A percentile compares a stretch with the other conserved stretches of the same genome.
Evolutionary conservation across 2,329 filamentous ascomycete genomes (phyloP).

Genomic region (Alternaria conjuncta): DNA sequence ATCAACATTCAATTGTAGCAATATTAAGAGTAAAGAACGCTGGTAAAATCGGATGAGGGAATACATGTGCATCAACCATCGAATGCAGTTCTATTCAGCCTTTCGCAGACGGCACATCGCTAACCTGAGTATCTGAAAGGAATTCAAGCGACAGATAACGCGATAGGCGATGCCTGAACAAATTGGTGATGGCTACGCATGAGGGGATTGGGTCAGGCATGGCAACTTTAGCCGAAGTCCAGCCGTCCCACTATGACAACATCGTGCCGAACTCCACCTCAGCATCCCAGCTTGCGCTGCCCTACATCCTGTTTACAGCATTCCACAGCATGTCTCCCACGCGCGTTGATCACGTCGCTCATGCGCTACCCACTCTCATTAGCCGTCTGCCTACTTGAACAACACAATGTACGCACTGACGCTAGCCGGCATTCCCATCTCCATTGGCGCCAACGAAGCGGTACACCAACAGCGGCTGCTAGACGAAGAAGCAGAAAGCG

Average conservation of each 20-base stretch:
- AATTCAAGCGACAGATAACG: background rate
- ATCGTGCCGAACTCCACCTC: slow-evolving; percentile 25
- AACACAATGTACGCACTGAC: slow-evolving; percentile 38
- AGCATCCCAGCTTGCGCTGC: slow-evolving; percentile 10
- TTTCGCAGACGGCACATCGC: background rate
- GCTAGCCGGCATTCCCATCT: slow-evolving; percentile 54
- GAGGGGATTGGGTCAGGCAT: background rate
- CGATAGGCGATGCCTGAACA: background rate
- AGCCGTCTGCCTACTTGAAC: background rate
- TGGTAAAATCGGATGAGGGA: background rate
- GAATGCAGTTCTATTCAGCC: background rate
- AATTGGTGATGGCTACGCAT: background rate
- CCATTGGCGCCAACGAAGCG: slow-evolving; percentile 58
- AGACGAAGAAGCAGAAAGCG: slow-evolving; percentile 56
- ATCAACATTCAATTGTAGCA: background rate
- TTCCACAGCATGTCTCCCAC: slow-evolving; percentile 8
- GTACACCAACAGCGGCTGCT: slow-evolving; percentile 56
- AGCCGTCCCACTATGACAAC: slow-evolving; percentile 31
- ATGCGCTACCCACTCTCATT: background rate
- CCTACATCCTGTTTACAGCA: slow-evolving; percentile 19
- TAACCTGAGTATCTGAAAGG: background rate
- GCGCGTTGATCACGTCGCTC: background rate
- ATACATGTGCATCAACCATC: background rate
- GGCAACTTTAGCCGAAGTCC: slow-evolving; percentile 9
- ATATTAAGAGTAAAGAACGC: background rate